Conservation (phyloP, 768 basidiomycete genomes). For the Guyanaporus albipodus region DNA sequence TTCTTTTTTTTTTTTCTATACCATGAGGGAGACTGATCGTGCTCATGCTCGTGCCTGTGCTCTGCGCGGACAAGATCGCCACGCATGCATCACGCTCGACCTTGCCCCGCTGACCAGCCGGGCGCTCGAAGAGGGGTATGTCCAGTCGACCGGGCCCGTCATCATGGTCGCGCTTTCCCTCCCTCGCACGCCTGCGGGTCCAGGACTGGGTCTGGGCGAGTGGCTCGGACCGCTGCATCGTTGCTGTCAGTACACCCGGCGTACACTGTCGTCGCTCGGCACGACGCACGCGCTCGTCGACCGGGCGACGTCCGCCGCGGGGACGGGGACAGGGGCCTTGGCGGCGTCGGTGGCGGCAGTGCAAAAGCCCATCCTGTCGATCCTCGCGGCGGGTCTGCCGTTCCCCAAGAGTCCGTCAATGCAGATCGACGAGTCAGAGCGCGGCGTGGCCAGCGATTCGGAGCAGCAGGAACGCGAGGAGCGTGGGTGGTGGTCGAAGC, state of each 20-base stretch:
- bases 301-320: conserved; percentile 25
- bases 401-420: conserved; percentile 73
- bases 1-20: background rate
- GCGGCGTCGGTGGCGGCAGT: conserved; percentile 27
- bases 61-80: conserved; percentile 25
- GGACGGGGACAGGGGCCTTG: too few relatives aligned
- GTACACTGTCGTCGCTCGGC: conserved; percentile 36
- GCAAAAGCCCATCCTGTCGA: conserved; percentile 35
- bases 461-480: conserved; percentile 57
- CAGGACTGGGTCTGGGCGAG: conserved; percentile 22
- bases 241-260: conserved; percentile 47
- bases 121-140: conserved; percentile 37
- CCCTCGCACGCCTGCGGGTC: conserved; percentile 19
- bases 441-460: conserved; percentile 24
- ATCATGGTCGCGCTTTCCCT: conserved; percentile 37
- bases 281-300: conserved; percentile 26
- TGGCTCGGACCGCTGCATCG: conserved; percentile 53
- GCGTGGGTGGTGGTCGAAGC: conserved; percentile 68
- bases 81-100: conserved; percentile 42
- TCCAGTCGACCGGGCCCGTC: conserved; percentile 32
- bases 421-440: conserved; percentile 40
- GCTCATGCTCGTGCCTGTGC: too few relatives aligned
- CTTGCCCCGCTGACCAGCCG: conserved; percentile 44
- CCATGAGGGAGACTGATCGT: too few relatives aligned
- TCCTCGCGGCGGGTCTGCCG: conserved; percentile 46